Conservation (phyloP, 1,284 basidiomycete species). For the Golubevia sp. region DNA sequence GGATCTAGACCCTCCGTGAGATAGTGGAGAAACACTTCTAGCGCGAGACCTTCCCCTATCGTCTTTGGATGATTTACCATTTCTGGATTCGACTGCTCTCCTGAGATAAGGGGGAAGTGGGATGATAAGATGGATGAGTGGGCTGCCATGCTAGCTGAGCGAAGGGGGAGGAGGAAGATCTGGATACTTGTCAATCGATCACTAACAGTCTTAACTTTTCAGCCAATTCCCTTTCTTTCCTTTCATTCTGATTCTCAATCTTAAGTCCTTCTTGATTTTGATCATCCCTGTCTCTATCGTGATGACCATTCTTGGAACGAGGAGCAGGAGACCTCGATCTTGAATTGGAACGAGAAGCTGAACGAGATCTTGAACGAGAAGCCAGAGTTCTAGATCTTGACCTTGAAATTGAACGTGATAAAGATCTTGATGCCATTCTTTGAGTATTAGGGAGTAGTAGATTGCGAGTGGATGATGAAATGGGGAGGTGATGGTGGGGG, state of each 20-base stretch:
- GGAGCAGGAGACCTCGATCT: not conserved
- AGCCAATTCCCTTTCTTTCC: conserved; percentile 47
- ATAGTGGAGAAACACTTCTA: not conserved
- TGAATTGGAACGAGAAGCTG: not conserved
- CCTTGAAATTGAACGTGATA: not conserved
- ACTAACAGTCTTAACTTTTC: conserved; percentile 50
- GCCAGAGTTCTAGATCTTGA: not conserved
- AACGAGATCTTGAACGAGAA: not conserved
- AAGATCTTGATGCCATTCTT: not conserved
- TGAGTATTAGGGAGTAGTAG: too few species aligned
- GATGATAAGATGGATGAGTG: not conserved
- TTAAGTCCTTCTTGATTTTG: not conserved
- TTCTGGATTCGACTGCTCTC: not conserved
- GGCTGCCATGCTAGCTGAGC: not conserved
- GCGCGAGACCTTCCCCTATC: not conserved
- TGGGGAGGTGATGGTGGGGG: too few species aligned
- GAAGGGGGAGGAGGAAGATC: not conserved
- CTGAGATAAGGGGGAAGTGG: conserved; percentile 1
- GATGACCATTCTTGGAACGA: not conserved
- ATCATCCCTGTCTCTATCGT: not conserved
- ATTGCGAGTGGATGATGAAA: too few species aligned
- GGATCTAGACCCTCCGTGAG: not conserved
- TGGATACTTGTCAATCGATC: conserved; percentile 2
- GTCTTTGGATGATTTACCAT: not conserved
- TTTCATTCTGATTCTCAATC: conserved; percentile 10